Base-by-base conservation (phyloP, 805 yeast species). In the Myxozyma melibiosi region DNA sequence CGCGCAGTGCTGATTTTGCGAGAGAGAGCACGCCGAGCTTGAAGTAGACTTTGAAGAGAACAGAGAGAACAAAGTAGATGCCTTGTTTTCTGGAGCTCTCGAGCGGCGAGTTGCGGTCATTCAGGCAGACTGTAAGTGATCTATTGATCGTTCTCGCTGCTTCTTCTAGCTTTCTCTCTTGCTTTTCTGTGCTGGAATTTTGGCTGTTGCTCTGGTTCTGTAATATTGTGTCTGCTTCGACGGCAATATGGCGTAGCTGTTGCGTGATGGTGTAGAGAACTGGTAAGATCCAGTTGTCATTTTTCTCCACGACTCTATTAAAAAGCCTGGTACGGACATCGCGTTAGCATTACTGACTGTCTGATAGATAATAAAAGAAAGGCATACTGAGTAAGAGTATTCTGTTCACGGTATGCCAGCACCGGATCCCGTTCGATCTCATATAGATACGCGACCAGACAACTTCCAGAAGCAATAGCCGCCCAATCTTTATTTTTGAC, bases 1-100 rank as follows among this genome's bases (percentile, higher is more conserved):
- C 96, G 68, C 84, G 84, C 57, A 87, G 84, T 60, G 89, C 77
- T 49, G 87, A 85, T 64, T 83, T 83, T 33, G 92, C 90, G 69
- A 89, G 78, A 64, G 89, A 90, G 38, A 80, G 75, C 66, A 86
- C 87, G 43, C 80, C 77, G 62, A 89, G 73, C 64, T 77, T 45
- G 74, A 84, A 83, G 71, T 88, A 90, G 24, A 86, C 77, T 64
- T 81, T 82, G 70, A 89, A 83, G 56, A 90, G 79, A 52, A 84
- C 79, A 38, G 85, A 84, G 18, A 87, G 80, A 68, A 89, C 85
- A 70, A 80, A 84, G 71, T 85, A 88, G 18, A 86, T 84, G 48
- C 85, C 87, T 61, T 72, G 71, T 65, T 84, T 78, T 67, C 87
- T 86, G 58, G 85, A 81, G 13, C 66, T 65, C 0, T 45, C 49